These are phyloP conservation scores for Fusarium bulbicola DNA, from an alignment of 2,329 filamentous ascomycete genomes.

Conservation along the genomic window DNA sequence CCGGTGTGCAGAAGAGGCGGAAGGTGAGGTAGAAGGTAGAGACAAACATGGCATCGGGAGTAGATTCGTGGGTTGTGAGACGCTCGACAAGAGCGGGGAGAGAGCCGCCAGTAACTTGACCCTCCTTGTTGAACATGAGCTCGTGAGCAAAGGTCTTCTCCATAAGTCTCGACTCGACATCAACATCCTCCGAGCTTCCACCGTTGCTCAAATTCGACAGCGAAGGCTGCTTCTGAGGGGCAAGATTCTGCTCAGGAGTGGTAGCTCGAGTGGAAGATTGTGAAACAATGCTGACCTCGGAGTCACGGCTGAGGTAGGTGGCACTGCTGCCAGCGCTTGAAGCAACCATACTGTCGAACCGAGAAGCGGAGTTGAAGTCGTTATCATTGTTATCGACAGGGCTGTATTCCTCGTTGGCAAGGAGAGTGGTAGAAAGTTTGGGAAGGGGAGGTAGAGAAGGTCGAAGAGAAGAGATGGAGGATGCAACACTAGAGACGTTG, in stretches of 20 bases:
- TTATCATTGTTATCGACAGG: constrained; percentile 59
- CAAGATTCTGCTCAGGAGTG: constrained; percentile 74
- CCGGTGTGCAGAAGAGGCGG: constrained; percentile 86
- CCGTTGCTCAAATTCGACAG: constrained; percentile 74
- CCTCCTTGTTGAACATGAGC: constrained; percentile 91
- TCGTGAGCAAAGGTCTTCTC: constrained; percentile 93
- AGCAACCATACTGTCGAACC: constrained; percentile 75
- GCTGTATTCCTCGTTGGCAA: constrained; percentile 59
- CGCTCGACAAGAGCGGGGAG: constrained; percentile 92
- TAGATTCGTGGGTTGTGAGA: constrained; percentile 90
- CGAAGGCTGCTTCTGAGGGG: constrained; percentile 67
- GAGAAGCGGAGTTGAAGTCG: constrained; percentile 62
- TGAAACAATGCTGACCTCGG: constrained; percentile 81
- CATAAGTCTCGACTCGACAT: constrained; percentile 84
- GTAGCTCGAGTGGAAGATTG: constrained; percentile 87
- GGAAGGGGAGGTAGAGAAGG: constrained; percentile 65
- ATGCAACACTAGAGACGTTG: constrained; percentile 53
- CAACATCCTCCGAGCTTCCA: constrained; percentile 77
- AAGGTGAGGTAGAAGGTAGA: constrained; percentile 97
- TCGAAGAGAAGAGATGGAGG: constrained; percentile 59
- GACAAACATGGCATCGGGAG: constrained; percentile 90
- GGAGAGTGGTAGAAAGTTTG: constrained; percentile 62
- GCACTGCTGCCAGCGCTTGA: constrained; percentile 82
- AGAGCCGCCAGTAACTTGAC: constrained; percentile 91
- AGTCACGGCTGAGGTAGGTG: constrained; percentile 82